A percentile compares a stretch with the other conserved stretches of the same genome.
phyloP scores from a whole-genome alignment of 139 green algal genomes.

The Edaphochlamys debaryana region DNA sequence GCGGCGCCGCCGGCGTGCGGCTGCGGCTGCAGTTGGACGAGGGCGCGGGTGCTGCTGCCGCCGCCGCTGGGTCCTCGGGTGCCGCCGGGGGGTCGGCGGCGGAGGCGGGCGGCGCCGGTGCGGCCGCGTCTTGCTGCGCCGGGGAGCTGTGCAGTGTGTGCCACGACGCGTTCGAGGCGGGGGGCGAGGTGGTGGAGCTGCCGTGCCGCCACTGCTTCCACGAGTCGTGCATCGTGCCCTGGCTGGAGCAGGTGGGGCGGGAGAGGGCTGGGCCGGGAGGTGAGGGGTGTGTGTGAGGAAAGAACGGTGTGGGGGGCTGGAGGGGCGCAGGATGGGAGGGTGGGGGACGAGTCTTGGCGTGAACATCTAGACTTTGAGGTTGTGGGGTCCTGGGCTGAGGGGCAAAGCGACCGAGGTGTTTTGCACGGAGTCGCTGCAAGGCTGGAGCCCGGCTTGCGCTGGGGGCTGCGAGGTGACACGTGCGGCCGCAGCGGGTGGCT shows the following conservation, averaged over 20 bases:
- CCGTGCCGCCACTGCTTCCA: conserved; percentile 55
- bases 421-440: too few species aligned
- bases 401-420: too few species aligned
- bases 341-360: not conserved
- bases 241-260: conserved; percentile 39
- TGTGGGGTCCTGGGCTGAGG: not conserved
- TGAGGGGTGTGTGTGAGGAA: not conserved
- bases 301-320: not conserved
- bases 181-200: conserved; percentile 44
- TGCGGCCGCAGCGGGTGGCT: too few species aligned
- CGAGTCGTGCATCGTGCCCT: conserved; percentile 52
- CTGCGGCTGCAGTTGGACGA: not conserved
- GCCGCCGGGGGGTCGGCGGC: too few species aligned
- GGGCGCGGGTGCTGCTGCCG: too few species aligned
- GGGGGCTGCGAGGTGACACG: too few species aligned
- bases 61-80: too few species aligned
- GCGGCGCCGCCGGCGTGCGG: too few species aligned
- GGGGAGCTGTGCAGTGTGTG: conserved; percentile 50
- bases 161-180: conserved; percentile 36
- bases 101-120: too few species aligned
- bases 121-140: conserved; percentile 9
- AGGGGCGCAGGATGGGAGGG: not conserved
- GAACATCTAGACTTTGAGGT: not conserved
- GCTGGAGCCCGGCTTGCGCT: too few species aligned
- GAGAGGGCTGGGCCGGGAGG: not conserved